Evolutionary conservation across 139 green algal species (phyloP).

Genomic region (Ulvella scutata): DNA sequence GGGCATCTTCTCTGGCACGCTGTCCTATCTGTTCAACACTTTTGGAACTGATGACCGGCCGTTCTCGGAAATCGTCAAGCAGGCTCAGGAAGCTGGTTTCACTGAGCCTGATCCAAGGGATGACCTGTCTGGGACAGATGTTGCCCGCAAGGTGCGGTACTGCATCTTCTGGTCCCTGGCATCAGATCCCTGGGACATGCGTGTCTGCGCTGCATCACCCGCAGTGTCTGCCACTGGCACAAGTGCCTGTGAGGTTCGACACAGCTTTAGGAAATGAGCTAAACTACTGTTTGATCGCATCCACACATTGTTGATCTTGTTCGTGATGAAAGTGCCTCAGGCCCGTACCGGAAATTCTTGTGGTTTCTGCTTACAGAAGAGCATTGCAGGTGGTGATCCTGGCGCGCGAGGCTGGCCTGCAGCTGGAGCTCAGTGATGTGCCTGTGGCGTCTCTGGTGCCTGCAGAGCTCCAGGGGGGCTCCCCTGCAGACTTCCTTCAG

Average conservation of each 20-base stretch:
- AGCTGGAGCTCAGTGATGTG: slow-evolving; percentile 73
- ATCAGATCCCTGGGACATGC: too few relatives aligned
- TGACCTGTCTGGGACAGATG: slow-evolving; percentile 85
- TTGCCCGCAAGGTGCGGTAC: slow-evolving; percentile 80
- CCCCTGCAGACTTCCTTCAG: slow-evolving; percentile 64
- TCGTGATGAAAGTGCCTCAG: too few relatives aligned
- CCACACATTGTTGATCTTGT: too few relatives aligned
- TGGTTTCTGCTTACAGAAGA: too few relatives aligned
- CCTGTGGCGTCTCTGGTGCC: slow-evolving; percentile 79
- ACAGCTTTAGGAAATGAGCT: too few relatives aligned
- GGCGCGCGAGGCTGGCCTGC: slow-evolving; percentile 64
- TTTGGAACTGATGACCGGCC: slow-evolving; percentile 28
- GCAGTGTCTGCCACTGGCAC: too few relatives aligned
- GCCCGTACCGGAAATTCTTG: too few relatives aligned
- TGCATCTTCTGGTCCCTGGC: too few relatives aligned
- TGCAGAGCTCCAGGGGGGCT: slow-evolving; percentile 5
- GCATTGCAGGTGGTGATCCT: slow-evolving; percentile 43
- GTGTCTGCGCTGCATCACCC: too few relatives aligned
- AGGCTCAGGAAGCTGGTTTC: slow-evolving; percentile 75
- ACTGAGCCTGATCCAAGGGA: slow-evolving; percentile 94
- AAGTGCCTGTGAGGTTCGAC: too few relatives aligned
- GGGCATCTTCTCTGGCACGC: slow-evolving; percentile 78
- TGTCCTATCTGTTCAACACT: slow-evolving; percentile 97
- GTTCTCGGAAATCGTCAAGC: slow-evolving; percentile 72
- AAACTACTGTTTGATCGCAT: too few relatives aligned